Evolutionary conservation across 169 alveolate genomes (phyloP).

Genomic region (Plasmodium reichenowi): DNA sequence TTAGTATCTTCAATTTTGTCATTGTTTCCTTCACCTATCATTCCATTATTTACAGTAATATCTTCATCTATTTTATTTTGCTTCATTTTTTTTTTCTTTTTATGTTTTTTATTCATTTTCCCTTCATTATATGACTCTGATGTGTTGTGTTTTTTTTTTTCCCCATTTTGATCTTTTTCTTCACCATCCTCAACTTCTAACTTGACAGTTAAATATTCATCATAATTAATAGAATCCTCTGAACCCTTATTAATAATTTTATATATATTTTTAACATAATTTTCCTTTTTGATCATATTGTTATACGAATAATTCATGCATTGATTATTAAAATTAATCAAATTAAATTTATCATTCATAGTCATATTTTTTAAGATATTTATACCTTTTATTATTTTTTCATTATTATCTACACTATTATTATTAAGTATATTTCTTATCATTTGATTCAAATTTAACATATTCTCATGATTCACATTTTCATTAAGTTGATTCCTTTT

Average conservation of each 20-base stretch:
- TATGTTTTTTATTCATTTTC: neutral
- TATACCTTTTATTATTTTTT: constrained; percentile 63
- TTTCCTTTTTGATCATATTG: constrained; percentile 1
- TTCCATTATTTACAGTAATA: neutral
- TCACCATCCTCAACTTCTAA: constrained; percentile 12
- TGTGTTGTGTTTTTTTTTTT: neutral
- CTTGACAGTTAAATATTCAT: constrained; percentile 37
- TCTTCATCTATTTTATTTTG: neutral
- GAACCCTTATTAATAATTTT: neutral
- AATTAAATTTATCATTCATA: constrained; percentile 21
- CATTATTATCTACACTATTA: constrained; percentile 27
- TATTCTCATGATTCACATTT: constrained; percentile 12
- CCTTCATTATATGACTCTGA: neutral
- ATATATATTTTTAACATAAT: constrained; percentile 12
- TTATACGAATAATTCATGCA: constrained; percentile 1
- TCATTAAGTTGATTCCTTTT: constrained; percentile 21
- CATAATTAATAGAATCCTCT: constrained; percentile 24
- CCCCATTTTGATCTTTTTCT: neutral
- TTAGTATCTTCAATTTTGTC: neutral
- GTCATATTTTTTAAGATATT: constrained; percentile 40
- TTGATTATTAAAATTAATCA: neutral
- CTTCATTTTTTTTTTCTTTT: neutral
- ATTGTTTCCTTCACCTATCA: neutral
- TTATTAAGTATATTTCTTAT: constrained; percentile 51
- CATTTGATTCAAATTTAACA: constrained; percentile 39